Evolutionary conservation across 441 rosid species (phyloP).

Genomic region (Croton laevigatus): DNA sequence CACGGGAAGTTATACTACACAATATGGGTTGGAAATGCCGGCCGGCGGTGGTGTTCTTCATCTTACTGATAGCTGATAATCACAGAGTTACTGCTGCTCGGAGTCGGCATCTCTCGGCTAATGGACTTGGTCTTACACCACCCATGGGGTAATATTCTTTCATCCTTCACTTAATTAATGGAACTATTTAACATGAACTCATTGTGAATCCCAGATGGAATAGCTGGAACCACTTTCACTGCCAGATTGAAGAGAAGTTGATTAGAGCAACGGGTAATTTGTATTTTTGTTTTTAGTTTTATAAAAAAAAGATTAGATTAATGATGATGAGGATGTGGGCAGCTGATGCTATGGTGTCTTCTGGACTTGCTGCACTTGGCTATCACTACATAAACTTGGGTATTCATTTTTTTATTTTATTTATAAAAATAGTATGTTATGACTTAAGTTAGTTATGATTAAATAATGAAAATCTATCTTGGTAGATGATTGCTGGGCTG

Average conservation of each 20-base stretch:
- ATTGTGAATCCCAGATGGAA: constrained; percentile 43
- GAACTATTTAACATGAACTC: too few relatives aligned
- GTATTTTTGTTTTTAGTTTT: too few relatives aligned
- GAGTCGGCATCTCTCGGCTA: constrained; percentile 16
- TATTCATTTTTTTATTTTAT: not conserved
- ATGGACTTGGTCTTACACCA: constrained; percentile 40
- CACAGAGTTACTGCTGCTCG: constrained; percentile 17
- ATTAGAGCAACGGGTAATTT: constrained; percentile 45
- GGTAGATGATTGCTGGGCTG: constrained; percentile 29
- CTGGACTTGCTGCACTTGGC: constrained; percentile 47
- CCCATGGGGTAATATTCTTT: constrained; percentile 38
- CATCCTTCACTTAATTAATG: not conserved
- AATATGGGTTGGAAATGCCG: too few relatives aligned
- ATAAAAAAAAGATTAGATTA: too few relatives aligned
- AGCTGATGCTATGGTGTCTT: constrained; percentile 57
- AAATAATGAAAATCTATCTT: too few relatives aligned
- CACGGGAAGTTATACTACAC: too few relatives aligned
- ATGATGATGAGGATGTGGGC: not conserved
- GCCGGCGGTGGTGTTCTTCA: not conserved
- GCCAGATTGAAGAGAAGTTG: constrained; percentile 46
- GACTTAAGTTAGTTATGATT: too few relatives aligned
- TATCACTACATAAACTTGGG: constrained; percentile 49
- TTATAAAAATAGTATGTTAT: too few relatives aligned
- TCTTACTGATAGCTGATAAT: not conserved
- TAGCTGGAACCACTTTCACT: constrained; percentile 54